Evolutionary conservation across 768 basidiomycete species (phyloP), one percentile per base, ranked within the genome.

Genomic region (Tricholomella constricta): DNA sequence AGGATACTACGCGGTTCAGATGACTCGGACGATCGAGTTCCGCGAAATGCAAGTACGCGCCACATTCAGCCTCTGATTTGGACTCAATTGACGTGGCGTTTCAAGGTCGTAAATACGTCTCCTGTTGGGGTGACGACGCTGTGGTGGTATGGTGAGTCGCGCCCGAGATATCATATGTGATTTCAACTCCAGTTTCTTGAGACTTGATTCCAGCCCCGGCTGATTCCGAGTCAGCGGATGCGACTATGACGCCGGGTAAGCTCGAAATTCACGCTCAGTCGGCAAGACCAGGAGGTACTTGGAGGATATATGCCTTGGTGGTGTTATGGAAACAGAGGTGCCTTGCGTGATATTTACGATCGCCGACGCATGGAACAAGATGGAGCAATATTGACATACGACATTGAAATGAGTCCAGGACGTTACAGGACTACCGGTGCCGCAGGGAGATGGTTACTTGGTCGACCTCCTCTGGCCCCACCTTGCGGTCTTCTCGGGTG

Each of bases 61-160:
- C 7, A 22, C 20, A 19, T n/a, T 9, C 20, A 7, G 7, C 6
- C 11, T 3, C 20, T 8, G 38, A 10, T 6, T 22, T 22, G 7
- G n/a, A 22, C 20, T 11, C 9, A 2, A 22, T 9, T 22, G n/a
- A n/a, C n/a, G n/a, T n/a, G n/a, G 2, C 6, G 23, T 12, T 40
- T 46, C 4, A 20, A 79, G 81, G 88, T 85, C 4, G 78, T 72
- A 1, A 87, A 88, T 64, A 87, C 83, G 3, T 90, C 89, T 72
- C 86, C 88, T 1, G 85, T 88, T n/a, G 88, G 88, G 26, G 83
- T 88, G 1, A 78, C 77, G 0, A 78, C 78, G 3, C 61, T 80
- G 8, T 79, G 76, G 78, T 77, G 75, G 77, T 77, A 69, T 55
- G 76, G 71, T 60, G 61, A 64, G 61, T 54, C 45, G 35, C 10